Evolutionary conservation across 768 basidiomycete species (phyloP).

Genomic region (Macrolepiota fuliginosa): DNA sequence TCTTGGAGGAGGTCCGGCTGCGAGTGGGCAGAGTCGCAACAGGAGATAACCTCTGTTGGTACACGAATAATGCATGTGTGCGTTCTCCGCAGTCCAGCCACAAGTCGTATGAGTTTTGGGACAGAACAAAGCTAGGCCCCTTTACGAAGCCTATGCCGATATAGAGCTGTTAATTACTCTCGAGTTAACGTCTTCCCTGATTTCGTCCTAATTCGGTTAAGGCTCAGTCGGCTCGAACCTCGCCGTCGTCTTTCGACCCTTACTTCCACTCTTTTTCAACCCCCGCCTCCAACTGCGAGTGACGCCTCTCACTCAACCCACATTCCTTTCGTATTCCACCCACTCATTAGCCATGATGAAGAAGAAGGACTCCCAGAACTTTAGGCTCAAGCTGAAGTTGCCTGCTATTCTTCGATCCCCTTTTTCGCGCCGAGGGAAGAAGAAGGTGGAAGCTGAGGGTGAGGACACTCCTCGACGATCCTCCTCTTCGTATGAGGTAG

Average conservation of each 20-base stretch:
- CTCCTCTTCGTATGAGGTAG: slow-evolving; percentile 1
- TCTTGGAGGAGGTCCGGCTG: slow-evolving; percentile 32
- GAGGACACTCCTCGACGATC: neutral
- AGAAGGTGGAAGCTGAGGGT: neutral
- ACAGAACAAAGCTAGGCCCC: neutral
- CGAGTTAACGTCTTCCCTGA: slow-evolving; percentile 1
- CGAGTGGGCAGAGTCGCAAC: slow-evolving; percentile 51
- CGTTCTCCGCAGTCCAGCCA: neutral
- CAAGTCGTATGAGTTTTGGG: neutral
- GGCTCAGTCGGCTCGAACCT: neutral
- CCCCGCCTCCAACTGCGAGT: slow-evolving; percentile 11
- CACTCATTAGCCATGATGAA: neutral
- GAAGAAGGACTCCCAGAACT: slow-evolving; percentile 6
- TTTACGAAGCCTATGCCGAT: neutral
- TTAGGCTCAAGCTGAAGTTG: slow-evolving; percentile 9
- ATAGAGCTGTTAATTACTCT: slow-evolving; percentile 3
- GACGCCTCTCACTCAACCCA: slow-evolving; percentile 5
- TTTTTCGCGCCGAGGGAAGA: slow-evolving; percentile 7
- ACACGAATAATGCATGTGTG: neutral
- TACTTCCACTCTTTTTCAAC: slow-evolving; percentile 9
- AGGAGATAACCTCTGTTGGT: slow-evolving; percentile 26
- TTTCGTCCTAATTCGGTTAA: slow-evolving; percentile 5
- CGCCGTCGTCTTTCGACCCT: neutral
- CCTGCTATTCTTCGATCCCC: slow-evolving; percentile 6
- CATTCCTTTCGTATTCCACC: slow-evolving; percentile 4